Evolutionary conservation across 768 basidiomycete species (phyloP).

Genomic region (Auricularia heimuer): DNA sequence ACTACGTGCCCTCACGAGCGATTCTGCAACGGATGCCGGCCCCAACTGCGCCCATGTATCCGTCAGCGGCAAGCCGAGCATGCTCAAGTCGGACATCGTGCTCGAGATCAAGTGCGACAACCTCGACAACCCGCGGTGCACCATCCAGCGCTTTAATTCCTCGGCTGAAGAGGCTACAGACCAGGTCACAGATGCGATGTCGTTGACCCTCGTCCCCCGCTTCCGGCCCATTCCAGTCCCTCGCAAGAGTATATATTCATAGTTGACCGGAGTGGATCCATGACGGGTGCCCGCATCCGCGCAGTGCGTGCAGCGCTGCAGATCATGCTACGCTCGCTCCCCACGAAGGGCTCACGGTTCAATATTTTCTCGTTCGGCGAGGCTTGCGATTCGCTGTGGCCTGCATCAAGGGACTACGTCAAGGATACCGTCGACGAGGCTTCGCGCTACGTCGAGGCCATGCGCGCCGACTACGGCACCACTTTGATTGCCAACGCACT

Average conservation of each 20-base stretch:
- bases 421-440: conserved; percentile 9
- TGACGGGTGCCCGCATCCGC: conserved; percentile 19
- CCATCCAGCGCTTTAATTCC: conserved; percentile 29
- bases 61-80: conserved; percentile 23
- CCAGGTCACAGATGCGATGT: conserved; percentile 23
- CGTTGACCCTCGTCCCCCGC: conserved; percentile 41
- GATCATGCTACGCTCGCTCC: conserved; percentile 35
- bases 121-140: conserved; percentile 45
- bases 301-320: conserved; percentile 22
- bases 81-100: conserved; percentile 41
- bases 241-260: conserved; percentile 52
- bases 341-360: conserved; percentile 29
- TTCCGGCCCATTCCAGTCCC: conserved; percentile 33
- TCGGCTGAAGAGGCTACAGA: neutral
- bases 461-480: conserved; percentile 38
- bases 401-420: conserved; percentile 14
- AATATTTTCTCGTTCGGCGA: conserved; percentile 50
- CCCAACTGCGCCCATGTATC: too few species aligned
- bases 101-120: conserved; percentile 38
- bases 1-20: conserved; percentile 27
- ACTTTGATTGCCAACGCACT: conserved; percentile 38
- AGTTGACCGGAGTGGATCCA: conserved; percentile 51
- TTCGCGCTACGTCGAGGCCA: conserved; percentile 26
- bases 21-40: neutral
- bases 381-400: conserved; percentile 25